These are phyloP conservation scores for Cucumis sativus DNA, from an alignment of 306 rosid species.

Conservation along the genomic window DNA sequence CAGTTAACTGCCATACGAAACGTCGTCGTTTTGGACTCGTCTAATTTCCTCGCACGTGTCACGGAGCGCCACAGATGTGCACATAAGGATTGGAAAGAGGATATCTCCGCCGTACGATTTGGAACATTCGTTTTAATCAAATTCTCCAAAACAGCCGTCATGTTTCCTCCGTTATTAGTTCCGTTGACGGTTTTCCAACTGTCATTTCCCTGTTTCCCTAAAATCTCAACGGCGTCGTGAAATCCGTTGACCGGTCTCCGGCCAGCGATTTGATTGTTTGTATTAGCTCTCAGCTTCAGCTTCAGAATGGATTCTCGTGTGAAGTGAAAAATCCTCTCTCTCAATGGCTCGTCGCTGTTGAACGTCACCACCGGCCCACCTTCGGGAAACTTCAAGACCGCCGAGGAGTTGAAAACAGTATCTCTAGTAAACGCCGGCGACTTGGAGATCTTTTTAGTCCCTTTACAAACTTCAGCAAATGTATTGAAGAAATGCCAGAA, in stretches of 20 bases:
- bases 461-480: conserved; percentile 13
- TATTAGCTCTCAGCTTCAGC: conserved; percentile 9
- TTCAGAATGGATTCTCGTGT: conserved; percentile 9
- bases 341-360: conserved; percentile 11
- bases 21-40: conserved; percentile 8
- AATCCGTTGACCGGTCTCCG: neutral
- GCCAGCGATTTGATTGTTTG: neutral
- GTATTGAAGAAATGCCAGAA: conserved; percentile 18
- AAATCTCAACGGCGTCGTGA: neutral
- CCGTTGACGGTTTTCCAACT: conserved; percentile 9
- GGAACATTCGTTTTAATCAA: conserved; percentile 9
- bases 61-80: conserved; percentile 12
- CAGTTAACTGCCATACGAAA: conserved; percentile 16
- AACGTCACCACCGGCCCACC: conserved; percentile 15
- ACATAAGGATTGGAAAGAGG: conserved; percentile 12
- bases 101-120: conserved; percentile 14
- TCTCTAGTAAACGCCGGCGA: conserved; percentile 10
- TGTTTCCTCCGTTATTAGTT: neutral
- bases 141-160: conserved; percentile 8
- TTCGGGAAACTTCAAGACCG: conserved; percentile 2
- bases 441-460: conserved; percentile 3
- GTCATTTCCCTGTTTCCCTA: conserved; percentile 12
- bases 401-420: conserved; percentile 11
- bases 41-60: conserved; percentile 12
- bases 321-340: conserved; percentile 15